A percentile compares a stretch with the other conserved stretches of the same genome.
Evolutionary conservation across 2,329 filamentous ascomycete species (phyloP).

Genomic region (Chaetomium globosum): DNA sequence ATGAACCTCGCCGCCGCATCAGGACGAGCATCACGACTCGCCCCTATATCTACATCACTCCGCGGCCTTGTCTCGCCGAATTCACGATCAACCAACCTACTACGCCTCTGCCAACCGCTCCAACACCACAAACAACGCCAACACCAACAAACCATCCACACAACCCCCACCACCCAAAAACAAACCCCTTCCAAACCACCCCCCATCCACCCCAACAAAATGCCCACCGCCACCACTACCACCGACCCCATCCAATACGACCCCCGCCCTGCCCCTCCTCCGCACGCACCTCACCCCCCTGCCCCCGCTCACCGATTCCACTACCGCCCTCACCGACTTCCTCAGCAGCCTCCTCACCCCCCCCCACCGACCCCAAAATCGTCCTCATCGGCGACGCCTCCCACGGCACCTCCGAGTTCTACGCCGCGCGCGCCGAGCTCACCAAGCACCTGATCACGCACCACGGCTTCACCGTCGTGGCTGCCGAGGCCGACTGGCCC

Average conservation of each 20-base stretch:
- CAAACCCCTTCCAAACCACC: neutral
- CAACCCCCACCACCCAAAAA: neutral
- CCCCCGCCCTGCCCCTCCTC: constrained; percentile 26
- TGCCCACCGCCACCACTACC: constrained; percentile 5
- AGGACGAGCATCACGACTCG: constrained; percentile 5
- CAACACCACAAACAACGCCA: constrained; percentile 3
- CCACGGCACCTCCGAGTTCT: constrained; percentile 60
- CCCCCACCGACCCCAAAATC: constrained; percentile 30
- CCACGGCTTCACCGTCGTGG: constrained; percentile 55
- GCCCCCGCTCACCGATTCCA: constrained; percentile 20
- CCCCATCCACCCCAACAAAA: constrained; percentile 19
- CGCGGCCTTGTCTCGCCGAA: neutral
- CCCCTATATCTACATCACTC: too few relatives aligned
- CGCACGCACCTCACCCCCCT: constrained; percentile 24
- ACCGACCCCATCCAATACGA: neutral
- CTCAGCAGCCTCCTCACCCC: constrained; percentile 12
- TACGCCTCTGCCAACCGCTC: neutral
- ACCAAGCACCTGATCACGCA: constrained; percentile 53
- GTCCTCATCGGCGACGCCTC: constrained; percentile 40
- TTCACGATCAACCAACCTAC: neutral
- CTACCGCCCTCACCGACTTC: constrained; percentile 15
- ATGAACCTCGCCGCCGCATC: constrained; percentile 16
- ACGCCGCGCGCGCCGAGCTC: constrained; percentile 53
- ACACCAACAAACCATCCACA: constrained; percentile 7
- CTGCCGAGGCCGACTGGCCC: constrained; percentile 58